phyloP scores from a whole-genome alignment of 1,139 yeast species.

The Zygotorulaspora mrakii region DNA sequence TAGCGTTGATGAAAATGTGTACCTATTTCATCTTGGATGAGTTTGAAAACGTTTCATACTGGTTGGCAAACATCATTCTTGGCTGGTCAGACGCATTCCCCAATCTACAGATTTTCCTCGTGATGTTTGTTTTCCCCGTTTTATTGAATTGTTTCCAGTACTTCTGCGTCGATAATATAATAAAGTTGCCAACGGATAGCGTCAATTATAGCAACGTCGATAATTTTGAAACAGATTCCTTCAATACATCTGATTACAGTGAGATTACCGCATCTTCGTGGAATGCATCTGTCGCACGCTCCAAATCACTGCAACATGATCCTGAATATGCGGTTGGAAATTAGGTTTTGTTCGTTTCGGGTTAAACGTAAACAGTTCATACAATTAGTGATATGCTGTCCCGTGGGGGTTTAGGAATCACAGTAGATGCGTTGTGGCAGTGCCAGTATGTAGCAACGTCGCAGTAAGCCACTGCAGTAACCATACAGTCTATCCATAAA shows the following conservation, averaged over 20 bases:
- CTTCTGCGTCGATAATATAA: constrained; percentile 80
- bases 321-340: background rate
- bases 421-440: too few relatives aligned
- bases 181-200: constrained; percentile 51
- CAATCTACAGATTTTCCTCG: constrained; percentile 76
- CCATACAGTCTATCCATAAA: too few relatives aligned
- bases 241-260: constrained; percentile 2
- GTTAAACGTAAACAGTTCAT: too few relatives aligned
- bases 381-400: background rate
- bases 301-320: background rate
- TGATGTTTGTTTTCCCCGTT: constrained; percentile 76
- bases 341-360: background rate
- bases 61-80: constrained; percentile 56
- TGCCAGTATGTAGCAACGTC: too few relatives aligned
- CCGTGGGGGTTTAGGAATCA: too few relatives aligned
- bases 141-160: constrained; percentile 84
- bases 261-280: constrained; percentile 2
- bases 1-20: constrained; percentile 53
- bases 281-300: background rate
- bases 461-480: too few relatives aligned
- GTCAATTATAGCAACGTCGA: constrained; percentile 23
- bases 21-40: constrained; percentile 56
- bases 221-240: constrained; percentile 26
- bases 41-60: constrained; percentile 42
- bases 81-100: constrained; percentile 82